Conservation (phyloP, 2,329 filamentous ascomycete species). For the Talaromyces pinophilus region DNA sequence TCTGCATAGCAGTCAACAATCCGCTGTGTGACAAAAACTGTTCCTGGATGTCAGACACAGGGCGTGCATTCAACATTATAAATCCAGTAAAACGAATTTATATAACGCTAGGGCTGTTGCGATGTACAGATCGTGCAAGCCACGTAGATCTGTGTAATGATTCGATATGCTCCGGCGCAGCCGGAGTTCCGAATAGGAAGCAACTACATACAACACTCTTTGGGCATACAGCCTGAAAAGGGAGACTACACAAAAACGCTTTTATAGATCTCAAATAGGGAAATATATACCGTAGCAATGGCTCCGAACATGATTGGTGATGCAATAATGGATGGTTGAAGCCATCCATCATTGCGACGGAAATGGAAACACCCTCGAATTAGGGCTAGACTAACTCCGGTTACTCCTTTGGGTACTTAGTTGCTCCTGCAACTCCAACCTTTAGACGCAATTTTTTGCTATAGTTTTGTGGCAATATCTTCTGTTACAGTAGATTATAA, state of each 20-base stretch:
- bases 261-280: not conserved
- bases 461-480: not conserved
- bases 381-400: conserved; percentile 11
- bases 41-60: not conserved
- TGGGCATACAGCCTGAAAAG: not conserved
- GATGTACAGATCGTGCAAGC: not conserved
- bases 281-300: too few species aligned
- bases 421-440: not conserved
- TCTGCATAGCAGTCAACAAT: not conserved
- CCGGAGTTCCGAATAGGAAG: not conserved
- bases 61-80: not conserved
- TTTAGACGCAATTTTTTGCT: not conserved
- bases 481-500: not conserved
- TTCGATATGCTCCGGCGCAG: not conserved
- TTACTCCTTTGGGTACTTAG: conserved; percentile 17
- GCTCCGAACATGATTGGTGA: not conserved
- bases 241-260: not conserved
- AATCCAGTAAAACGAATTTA: not conserved
- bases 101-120: not conserved
- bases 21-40: not conserved
- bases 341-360: not conserved
- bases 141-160: not conserved
- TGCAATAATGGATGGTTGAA: not conserved
- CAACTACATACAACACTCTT: not conserved
- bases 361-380: not conserved